Evolutionary conservation across 2,329 filamentous ascomycete genomes (phyloP).

Genomic region (Paradendryphiella salina): DNA sequence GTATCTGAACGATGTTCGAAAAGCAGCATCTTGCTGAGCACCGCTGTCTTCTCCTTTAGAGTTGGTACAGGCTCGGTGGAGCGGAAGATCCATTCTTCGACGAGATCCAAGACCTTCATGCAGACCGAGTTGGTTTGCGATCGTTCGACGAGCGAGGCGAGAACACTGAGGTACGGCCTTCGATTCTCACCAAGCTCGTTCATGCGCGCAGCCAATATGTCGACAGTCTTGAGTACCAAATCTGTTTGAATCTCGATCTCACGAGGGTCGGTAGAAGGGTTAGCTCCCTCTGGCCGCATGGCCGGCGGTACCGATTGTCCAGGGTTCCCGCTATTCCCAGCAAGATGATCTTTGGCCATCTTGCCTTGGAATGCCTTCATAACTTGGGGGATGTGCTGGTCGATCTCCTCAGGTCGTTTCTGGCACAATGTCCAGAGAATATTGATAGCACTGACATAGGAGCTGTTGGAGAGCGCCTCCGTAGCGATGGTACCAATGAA

Average conservation of each 20-base stretch:
- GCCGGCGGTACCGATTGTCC: constrained; percentile 37
- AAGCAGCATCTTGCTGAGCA: constrained; percentile 97
- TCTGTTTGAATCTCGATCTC: constrained; percentile 88
- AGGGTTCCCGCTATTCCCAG: constrained; percentile 58
- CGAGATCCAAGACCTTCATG: constrained; percentile 89
- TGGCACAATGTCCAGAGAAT: constrained; percentile 89
- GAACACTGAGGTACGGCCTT: constrained; percentile 89
- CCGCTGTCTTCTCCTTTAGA: constrained; percentile 97
- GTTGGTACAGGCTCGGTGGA: constrained; percentile 95
- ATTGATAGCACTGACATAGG: constrained; percentile 87
- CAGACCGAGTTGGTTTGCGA: constrained; percentile 85
- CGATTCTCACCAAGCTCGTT: constrained; percentile 88
- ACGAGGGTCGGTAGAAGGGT: constrained; percentile 68
- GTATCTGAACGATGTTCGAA: constrained; percentile 86
- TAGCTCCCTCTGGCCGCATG: constrained; percentile 58
- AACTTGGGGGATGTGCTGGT: constrained; percentile 81
- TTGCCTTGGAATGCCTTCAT: constrained; percentile 95
- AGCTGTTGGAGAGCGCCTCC: constrained; percentile 78
- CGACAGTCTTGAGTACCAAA: constrained; percentile 92
- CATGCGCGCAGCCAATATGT: constrained; percentile 89
- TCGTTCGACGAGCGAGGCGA: constrained; percentile 93
- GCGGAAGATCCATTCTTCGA: constrained; percentile 94
- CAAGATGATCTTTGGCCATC: constrained; percentile 88
- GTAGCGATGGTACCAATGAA: constrained; percentile 85
- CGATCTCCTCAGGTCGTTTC: constrained; percentile 82